Evolutionary conservation across 495 filamentous ascomycete genomes (phyloP).

Genomic region (Talaromyces ruber): DNA sequence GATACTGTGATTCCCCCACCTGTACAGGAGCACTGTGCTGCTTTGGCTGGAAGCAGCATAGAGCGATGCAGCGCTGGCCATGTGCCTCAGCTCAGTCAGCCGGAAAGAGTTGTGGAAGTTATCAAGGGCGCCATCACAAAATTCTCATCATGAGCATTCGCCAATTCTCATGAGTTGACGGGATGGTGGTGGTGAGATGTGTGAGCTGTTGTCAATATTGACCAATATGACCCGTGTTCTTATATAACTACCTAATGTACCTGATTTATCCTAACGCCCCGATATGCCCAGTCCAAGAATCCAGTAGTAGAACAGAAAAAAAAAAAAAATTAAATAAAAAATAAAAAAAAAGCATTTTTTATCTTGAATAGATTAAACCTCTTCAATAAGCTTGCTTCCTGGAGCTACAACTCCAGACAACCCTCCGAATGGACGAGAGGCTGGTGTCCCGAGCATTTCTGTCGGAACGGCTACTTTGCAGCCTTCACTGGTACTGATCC

Average conservation of each 20-base stretch:
- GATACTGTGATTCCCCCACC: constrained; percentile 12
- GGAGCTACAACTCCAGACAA: constrained; percentile 10
- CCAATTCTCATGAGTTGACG: not conserved
- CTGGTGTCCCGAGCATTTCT: constrained; percentile 67
- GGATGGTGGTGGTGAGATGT: not conserved
- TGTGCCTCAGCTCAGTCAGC: constrained; percentile 19
- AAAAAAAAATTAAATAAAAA: too few relatives aligned
- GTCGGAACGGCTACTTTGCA: constrained; percentile 66
- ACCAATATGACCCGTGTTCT: not conserved
- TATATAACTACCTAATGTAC: not conserved
- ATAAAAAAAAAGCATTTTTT: not conserved
- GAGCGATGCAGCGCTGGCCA: constrained; percentile 20
- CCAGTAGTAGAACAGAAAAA: not conserved
- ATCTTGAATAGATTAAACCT: constrained; percentile 19
- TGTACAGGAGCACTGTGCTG: constrained; percentile 18
- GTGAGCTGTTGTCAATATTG: not conserved
- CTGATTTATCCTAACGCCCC: not conserved
- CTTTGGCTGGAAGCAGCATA: constrained; percentile 12
- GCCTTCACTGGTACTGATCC: constrained; percentile 65
- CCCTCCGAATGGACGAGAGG: constrained; percentile 52
- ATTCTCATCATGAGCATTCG: not conserved
- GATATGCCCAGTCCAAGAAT: not conserved
- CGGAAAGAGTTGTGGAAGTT: constrained; percentile 16
- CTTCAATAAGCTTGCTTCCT: constrained; percentile 36
- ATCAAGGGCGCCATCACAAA: constrained; percentile 1